Conservation (phyloP, 129 eudicot species). For the Rutidosis leptorrhynchoides region DNA sequence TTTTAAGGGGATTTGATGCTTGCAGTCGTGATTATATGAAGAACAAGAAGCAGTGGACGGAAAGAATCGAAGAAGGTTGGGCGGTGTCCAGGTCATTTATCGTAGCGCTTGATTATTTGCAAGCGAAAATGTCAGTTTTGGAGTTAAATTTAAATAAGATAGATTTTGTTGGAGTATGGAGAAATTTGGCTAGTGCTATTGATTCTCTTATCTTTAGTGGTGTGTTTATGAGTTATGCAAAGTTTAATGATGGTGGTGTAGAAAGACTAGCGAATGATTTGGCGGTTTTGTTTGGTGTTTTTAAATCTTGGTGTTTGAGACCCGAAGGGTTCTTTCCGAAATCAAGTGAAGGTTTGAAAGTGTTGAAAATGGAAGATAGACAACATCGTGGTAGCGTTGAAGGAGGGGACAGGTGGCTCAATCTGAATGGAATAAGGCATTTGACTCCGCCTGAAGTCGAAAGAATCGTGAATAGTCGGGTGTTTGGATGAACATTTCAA, state of each 20-base stretch:
- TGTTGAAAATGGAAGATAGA: constrained; percentile 60
- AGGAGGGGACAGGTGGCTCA: constrained; percentile 66
- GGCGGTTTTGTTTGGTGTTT: constrained; percentile 65
- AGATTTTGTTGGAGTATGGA: constrained; percentile 84
- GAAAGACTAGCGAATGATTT: constrained; percentile 66
- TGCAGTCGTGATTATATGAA: constrained; percentile 63
- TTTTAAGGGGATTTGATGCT: constrained; percentile 80
- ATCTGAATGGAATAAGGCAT: constrained; percentile 60
- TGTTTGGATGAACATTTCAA: constrained; percentile 21
- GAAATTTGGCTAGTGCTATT: constrained; percentile 58
- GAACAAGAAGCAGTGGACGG: constrained; percentile 87
- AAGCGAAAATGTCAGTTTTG: constrained; percentile 53
- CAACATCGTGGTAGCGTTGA: constrained; percentile 36
- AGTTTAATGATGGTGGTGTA: constrained; percentile 65
- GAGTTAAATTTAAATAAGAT: constrained; percentile 59
- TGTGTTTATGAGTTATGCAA: constrained; percentile 51
- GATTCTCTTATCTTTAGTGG: constrained; percentile 58
- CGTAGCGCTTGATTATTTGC: constrained; percentile 73
- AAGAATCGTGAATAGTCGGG: constrained; percentile 59
- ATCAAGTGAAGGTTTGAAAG: constrained; percentile 65
- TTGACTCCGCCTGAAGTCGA: constrained; percentile 58
- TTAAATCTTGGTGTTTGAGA: constrained; percentile 79
- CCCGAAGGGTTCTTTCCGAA: constrained; percentile 93
- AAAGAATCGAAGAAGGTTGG: constrained; percentile 63
- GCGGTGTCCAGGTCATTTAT: constrained; percentile 63